Evolutionary conservation across 192 early-diverging fungal genomes (phyloP), one percentile per base, ranked within the genome.

Genomic region (Podila horticola): DNA sequence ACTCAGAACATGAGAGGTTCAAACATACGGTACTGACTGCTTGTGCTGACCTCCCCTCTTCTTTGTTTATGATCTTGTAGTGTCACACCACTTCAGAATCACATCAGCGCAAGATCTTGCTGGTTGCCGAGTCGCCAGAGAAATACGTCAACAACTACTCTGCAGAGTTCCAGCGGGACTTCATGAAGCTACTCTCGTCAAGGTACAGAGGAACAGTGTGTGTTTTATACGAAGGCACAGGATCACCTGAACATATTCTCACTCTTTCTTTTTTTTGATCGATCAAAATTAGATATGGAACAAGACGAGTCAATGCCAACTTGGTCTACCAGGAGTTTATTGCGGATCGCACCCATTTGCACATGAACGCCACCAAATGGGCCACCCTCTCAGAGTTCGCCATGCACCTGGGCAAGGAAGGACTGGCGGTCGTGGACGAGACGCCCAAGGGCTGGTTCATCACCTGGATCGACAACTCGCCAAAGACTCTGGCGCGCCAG

Each of bases 291-390:
- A 86, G 95, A 62, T 94, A 93, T 72, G 92, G 92, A 7, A 96
- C 94, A 0, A 90, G 94, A 64, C 88, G 93, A 61, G 94, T 97
- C 12, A 81, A 91, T 31, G 96, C 96, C n/a, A 98, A 99, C 76
- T 90, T 93, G 22, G 95, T 98, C 2, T 99, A 99, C 86, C 95
- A 99, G 79, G 98, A 99, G 82, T 96, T 96, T 38, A 95, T 99
- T 69, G 84, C 92, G 7, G 95, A 99, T 82, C 84, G 93, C 33
- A 86, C 94, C 61, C 98, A 99, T 84, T 69, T 96, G 51, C 98
- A 99, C 74, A 97, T 99, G 96, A 99, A 98, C 72, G 86, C 96
- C 3, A 99, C 98, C 0, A 79, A 89, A 62, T 99, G 98, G 98
- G 85, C 91, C 5, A 89, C 96, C n/a, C 84, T 99, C 33, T 87